Conservation (phyloP, 768 basidiomycete genomes). For the Boletus reticuloceps region DNA sequence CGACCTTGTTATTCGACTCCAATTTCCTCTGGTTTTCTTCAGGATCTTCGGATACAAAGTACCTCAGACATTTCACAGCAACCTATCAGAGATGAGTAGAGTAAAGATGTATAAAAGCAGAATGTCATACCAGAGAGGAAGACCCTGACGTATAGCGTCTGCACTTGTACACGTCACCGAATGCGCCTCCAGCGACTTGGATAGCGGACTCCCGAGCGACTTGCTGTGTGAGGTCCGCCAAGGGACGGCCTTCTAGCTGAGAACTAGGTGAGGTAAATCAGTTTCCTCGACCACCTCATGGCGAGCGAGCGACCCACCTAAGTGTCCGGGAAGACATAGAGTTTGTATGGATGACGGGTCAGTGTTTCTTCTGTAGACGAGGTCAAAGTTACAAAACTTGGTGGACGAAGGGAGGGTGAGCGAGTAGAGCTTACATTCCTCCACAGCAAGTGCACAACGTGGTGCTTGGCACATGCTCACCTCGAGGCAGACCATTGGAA, state of each 20-base stretch:
- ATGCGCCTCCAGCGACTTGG: not conserved
- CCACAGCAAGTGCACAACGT: too few relatives aligned
- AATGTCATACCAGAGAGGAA: not conserved
- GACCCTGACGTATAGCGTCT: not conserved
- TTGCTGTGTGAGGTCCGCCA: not conserved
- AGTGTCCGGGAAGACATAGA: not conserved
- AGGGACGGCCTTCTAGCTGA: not conserved
- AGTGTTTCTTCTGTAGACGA: too few relatives aligned
- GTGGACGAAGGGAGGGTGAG: too few relatives aligned
- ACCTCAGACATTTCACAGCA: not conserved
- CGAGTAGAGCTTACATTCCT: too few relatives aligned
- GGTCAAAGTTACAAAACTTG: too few relatives aligned
- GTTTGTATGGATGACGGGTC: too few relatives aligned
- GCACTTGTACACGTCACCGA: constrained; percentile 4
- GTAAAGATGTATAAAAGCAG: not conserved
- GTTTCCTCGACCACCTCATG: too few relatives aligned
- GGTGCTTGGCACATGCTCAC: too few relatives aligned
- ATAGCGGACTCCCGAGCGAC: not conserved
- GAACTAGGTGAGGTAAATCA: not conserved
- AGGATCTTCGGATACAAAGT: not conserved
- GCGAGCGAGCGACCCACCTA: not conserved
- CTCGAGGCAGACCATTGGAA: too few relatives aligned
- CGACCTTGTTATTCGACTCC: not conserved
- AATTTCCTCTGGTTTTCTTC: not conserved
- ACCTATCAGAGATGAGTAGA: not conserved